Percentiles rank a stretch among this genome's conserved stretches.
These are phyloP conservation scores for Sporisorium exsertum DNA, from an alignment of 1,284 basidiomycete genomes.

Conservation along the genomic window DNA sequence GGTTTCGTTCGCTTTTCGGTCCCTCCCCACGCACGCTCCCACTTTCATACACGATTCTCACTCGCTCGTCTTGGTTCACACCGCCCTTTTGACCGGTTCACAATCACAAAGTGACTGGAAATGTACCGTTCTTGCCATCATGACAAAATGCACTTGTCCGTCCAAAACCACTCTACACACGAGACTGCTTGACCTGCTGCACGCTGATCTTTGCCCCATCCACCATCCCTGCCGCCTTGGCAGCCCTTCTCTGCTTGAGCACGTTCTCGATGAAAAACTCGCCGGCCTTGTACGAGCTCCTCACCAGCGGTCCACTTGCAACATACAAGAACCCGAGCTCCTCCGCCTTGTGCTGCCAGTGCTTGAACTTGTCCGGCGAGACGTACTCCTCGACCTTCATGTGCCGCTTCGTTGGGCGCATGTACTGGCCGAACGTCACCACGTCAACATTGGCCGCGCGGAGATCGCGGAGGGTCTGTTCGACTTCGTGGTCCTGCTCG, in stretches of 20 bases:
- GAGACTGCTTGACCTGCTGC: not conserved
- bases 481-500: slow-evolving; percentile 85
- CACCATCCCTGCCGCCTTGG: no score
- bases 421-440: slow-evolving; percentile 99
- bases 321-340: slow-evolving; percentile 96
- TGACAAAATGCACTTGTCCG: not conserved
- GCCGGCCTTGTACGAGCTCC: slow-evolving; percentile 92
- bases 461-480: slow-evolving; percentile 86
- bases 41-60: not conserved
- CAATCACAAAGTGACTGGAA: no score
- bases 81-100: no score
- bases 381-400: slow-evolving; percentile 99
- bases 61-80: not conserved
- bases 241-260: slow-evolving; percentile 49
- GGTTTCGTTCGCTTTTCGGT: not conserved
- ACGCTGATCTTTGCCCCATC: not conserved
- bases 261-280: slow-evolving; percentile 70
- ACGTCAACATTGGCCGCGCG: slow-evolving; percentile 91
- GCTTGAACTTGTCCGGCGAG: slow-evolving; percentile 88
- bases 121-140: not conserved
- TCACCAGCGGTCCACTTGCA: slow-evolving; percentile 92
- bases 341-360: slow-evolving; percentile 90
- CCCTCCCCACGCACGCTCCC: not conserved
- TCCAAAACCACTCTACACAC: not conserved
- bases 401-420: slow-evolving; percentile 98